Evolutionary conservation across 345 rosid species (phyloP).

Genomic region (Garcia nutans): DNA sequence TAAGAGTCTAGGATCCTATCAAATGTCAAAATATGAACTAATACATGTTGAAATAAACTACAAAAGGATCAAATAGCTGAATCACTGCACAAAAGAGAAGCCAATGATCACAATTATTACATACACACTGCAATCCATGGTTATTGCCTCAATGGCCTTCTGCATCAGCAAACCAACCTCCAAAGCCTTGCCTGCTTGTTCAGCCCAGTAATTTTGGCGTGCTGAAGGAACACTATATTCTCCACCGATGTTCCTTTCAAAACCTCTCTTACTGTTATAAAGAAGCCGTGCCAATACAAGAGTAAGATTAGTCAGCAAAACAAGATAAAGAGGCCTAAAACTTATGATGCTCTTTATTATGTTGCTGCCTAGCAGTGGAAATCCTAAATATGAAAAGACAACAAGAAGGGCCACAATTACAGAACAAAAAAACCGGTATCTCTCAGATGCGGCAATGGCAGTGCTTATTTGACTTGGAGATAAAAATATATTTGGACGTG

Average conservation of each 20-base stretch:
- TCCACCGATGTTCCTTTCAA: constrained; percentile 22
- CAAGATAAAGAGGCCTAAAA: constrained; percentile 67
- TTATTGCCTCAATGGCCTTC: constrained; percentile 62
- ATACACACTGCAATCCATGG: constrained; percentile 71
- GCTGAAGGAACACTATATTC: constrained; percentile 27
- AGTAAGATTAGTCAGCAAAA: constrained; percentile 58
- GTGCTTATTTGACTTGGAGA: constrained; percentile 52
- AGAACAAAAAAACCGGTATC: constrained; percentile 49
- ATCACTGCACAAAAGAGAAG: constrained; percentile 36
- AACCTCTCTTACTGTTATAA: constrained; percentile 27
- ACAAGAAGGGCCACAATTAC: constrained; percentile 47
- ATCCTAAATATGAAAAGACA: constrained; percentile 49
- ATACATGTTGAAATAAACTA: neutral
- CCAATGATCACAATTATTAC: constrained; percentile 56
- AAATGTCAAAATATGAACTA: neutral
- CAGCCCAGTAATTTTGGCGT: constrained; percentile 44
- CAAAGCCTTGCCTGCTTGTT: constrained; percentile 59
- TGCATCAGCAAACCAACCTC: constrained; percentile 56
- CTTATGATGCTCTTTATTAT: constrained; percentile 40
- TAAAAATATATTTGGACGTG: constrained; percentile 17
- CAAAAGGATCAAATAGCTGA: constrained; percentile 8
- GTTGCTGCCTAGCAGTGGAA: constrained; percentile 49
- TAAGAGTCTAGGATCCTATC: neutral
- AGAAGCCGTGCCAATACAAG: constrained; percentile 48
- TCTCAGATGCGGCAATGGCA: constrained; percentile 54